Percentiles rank a stretch among this genome's conserved stretches.
phyloP scores from a whole-genome alignment of 345 rosid genomes.

The Arabidopsis arenosa region DNA sequence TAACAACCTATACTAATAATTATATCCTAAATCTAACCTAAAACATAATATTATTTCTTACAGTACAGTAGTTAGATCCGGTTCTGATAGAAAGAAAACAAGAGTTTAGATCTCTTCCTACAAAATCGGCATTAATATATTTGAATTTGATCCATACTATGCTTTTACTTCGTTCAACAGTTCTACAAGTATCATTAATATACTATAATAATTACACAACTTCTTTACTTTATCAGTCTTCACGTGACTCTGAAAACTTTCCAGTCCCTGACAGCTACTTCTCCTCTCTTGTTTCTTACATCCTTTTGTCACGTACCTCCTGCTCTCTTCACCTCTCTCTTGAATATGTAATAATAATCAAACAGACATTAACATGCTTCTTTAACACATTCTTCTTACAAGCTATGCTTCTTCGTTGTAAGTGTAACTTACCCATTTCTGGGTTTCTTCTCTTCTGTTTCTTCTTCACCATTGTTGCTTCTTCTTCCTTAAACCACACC shows the following conservation, averaged over 20 bases:
- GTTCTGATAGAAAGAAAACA: slow-evolving; percentile 26
- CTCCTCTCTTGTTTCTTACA: slow-evolving; percentile 47
- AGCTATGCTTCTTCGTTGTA: slow-evolving; percentile 42
- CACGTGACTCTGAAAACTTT: slow-evolving; percentile 76
- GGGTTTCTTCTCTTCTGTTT: slow-evolving; percentile 11
- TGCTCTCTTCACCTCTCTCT: slow-evolving; percentile 38
- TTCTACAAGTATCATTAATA: slow-evolving; percentile 30
- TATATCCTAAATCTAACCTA: neutral
- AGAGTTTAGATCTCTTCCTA: slow-evolving; percentile 28
- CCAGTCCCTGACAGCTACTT: slow-evolving; percentile 56
- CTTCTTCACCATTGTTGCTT: slow-evolving; percentile 24
- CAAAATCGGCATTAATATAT: slow-evolving; percentile 22
- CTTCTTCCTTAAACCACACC: slow-evolving; percentile 30
- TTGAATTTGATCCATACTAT: neutral
- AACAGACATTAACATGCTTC: slow-evolving; percentile 12
- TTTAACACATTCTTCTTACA: slow-evolving; percentile 41
- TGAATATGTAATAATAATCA: slow-evolving; percentile 6
- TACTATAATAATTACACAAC: too few species aligned
- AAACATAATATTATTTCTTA: slow-evolving; percentile 15
- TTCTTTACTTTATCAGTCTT: slow-evolving; percentile 35
- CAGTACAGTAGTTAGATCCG: slow-evolving; percentile 19
- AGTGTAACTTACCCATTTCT: slow-evolving; percentile 34
- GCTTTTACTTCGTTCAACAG: slow-evolving; percentile 20
- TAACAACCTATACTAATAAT: slow-evolving; percentile 10
- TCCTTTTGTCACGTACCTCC: slow-evolving; percentile 55